phyloP scores from a whole-genome alignment of 1,284 basidiomycete genomes.

The Porogramme epimiltina region DNA sequence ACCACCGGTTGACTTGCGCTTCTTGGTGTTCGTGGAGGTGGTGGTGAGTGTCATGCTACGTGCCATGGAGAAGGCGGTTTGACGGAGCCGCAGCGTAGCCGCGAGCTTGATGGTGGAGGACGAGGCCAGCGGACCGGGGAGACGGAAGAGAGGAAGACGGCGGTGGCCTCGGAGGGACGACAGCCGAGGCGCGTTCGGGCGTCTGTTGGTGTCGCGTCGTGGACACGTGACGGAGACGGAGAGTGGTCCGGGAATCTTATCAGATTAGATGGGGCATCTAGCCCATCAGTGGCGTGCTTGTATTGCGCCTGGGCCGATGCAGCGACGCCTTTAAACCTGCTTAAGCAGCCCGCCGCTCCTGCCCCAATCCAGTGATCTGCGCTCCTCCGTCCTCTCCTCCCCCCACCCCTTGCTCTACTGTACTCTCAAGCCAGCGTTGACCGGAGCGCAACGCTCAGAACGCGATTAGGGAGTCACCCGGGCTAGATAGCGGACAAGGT shows the following conservation, averaged over 20 bases:
- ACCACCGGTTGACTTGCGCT: conserved; percentile 43
- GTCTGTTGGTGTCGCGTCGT: conserved; percentile 8
- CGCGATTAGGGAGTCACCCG: not conserved
- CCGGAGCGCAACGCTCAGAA: too few species aligned
- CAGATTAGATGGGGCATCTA: conserved; percentile 7
- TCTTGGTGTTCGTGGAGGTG: conserved; percentile 32
- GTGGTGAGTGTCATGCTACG: conserved; percentile 10
- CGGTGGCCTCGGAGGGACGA: not conserved
- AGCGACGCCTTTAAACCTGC: too few species aligned
- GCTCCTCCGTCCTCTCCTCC: conserved; percentile 1
- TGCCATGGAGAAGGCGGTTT: conserved; percentile 9
- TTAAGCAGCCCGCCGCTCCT: conserved; percentile 12
- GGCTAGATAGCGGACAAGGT: not conserved
- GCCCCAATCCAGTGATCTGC: conserved; percentile 20
- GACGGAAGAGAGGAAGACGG: not conserved
- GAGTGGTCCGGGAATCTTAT: conserved; percentile 7
- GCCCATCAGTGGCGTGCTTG: conserved; percentile 20
- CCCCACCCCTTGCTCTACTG: not conserved
- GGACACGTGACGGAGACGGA: conserved; percentile 14
- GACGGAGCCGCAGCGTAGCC: too few species aligned
- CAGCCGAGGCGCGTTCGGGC: conserved; percentile 8
- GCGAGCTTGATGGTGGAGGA: not conserved
- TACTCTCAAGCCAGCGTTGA: not conserved
- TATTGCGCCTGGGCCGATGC: too few species aligned
- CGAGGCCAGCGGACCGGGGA: not conserved